A percentile compares a stretch with the other conserved stretches of the same genome.
These are phyloP conservation scores for Melampsora americana DNA, from an alignment of 1,284 basidiomycete species.

Conservation along the genomic window DNA sequence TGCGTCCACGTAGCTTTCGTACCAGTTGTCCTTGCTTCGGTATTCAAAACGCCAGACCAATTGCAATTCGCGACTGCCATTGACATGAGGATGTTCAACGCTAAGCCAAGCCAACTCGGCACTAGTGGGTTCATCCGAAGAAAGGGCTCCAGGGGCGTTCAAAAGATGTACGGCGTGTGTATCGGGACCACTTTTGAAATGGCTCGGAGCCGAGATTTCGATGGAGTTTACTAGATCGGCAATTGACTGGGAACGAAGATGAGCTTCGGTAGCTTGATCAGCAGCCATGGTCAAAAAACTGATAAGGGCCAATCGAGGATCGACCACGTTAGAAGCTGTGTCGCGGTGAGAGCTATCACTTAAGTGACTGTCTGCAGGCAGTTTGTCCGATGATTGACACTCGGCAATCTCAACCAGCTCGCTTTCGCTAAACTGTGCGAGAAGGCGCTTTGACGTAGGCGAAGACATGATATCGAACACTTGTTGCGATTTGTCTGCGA, in stretches of 20 bases:
- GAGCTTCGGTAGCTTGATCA: slow-evolving; percentile 17
- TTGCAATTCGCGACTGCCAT: slow-evolving; percentile 33
- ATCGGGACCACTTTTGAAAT: neutral
- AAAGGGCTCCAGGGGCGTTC: slow-evolving; percentile 25
- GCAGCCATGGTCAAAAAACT: slow-evolving; percentile 32
- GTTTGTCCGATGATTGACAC: neutral
- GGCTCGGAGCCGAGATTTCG: neutral
- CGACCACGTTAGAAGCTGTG: slow-evolving; percentile 9
- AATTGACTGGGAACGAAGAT: slow-evolving; percentile 15
- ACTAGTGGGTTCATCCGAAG: slow-evolving; percentile 10
- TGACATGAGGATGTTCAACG: slow-evolving; percentile 4
- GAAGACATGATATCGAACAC: slow-evolving; percentile 24
- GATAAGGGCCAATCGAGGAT: slow-evolving; percentile 32
- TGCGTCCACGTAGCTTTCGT: slow-evolving; percentile 50
- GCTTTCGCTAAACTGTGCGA: slow-evolving; percentile 23
- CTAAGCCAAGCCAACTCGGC: slow-evolving; percentile 38
- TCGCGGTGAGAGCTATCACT: neutral
- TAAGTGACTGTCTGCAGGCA: neutral
- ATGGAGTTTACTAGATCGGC: slow-evolving; percentile 27
- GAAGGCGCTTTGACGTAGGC: neutral
- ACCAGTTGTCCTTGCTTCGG: slow-evolving; percentile 48
- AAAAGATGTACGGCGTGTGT: slow-evolving; percentile 10
- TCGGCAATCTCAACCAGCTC: slow-evolving; percentile 24
- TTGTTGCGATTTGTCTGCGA: neutral
- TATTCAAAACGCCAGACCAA: slow-evolving; percentile 51